phyloP scores from a whole-genome alignment of 129 eudicot species.

The Silybum marianum region DNA sequence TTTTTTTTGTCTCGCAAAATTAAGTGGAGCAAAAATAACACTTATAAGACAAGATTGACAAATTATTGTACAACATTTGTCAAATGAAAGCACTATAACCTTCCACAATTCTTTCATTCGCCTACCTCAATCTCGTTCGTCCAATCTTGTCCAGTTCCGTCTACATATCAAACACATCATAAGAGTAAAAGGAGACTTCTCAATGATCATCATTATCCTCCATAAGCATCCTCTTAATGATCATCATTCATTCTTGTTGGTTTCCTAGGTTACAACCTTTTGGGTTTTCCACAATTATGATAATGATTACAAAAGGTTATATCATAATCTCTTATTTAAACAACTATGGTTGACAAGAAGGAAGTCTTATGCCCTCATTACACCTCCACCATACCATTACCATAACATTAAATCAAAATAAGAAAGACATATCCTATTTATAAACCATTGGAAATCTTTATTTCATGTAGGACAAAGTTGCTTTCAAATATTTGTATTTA shows the following conservation, averaged over 20 bases:
- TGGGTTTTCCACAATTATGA: neutral
- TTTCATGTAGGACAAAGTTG: neutral
- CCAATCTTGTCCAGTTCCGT: neutral
- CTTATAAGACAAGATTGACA: neutral
- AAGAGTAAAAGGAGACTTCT: neutral
- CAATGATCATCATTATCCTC: neutral
- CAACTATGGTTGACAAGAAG: neutral
- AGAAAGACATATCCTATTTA: neutral
- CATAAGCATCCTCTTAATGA: neutral
- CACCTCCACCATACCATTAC: neutral
- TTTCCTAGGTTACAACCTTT: slow-evolving; percentile 3
- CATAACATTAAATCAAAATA: neutral
- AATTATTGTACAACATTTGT: neutral
- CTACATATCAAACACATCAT: neutral
- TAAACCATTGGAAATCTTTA: neutral
- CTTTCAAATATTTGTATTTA: neutral
- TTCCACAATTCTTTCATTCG: neutral
- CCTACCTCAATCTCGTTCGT: neutral
- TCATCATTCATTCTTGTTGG: neutral
- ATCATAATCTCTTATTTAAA: neutral
- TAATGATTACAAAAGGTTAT: neutral
- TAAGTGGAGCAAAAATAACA: neutral
- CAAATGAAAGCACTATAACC: neutral
- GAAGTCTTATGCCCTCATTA: neutral
- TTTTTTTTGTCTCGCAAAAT: neutral